phyloP scores from a whole-genome alignment of 768 basidiomycete species.

The Leccinum aurantiacum region DNA sequence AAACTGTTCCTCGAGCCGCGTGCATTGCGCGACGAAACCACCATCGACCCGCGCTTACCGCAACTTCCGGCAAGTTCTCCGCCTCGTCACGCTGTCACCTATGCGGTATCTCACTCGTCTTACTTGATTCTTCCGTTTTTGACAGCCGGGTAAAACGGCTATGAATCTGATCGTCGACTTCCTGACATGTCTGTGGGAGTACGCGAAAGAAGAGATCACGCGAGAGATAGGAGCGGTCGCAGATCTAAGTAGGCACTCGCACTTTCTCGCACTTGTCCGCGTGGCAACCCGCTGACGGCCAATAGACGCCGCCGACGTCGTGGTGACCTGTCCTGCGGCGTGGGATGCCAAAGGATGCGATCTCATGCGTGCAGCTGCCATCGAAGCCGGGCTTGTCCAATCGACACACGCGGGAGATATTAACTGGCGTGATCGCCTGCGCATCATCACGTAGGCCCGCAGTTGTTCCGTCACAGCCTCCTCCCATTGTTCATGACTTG shows the following conservation, averaged over 20 bases:
- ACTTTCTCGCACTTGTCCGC: not conserved
- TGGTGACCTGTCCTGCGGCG: conserved; percentile 86
- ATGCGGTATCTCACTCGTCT: not conserved
- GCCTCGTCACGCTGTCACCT: not conserved
- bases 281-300: not conserved
- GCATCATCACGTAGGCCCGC: conserved; percentile 68
- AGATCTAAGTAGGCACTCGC: conserved; percentile 63
- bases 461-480: conserved; percentile 6
- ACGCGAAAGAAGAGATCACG: conserved; percentile 84
- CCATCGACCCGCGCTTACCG: conserved; percentile 77
- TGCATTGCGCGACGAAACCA: conserved; percentile 68
- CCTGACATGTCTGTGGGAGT: conserved; percentile 80
- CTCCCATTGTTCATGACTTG: not conserved
- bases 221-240: conserved; percentile 84
- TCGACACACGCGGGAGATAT: conserved; percentile 67
- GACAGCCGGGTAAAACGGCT: conserved; percentile 70
- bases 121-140: conserved; percentile 3
- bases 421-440: conserved; percentile 76
- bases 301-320: conserved; percentile 78
- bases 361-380: conserved; percentile 83
- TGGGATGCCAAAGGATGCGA: conserved; percentile 88
- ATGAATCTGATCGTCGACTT: conserved; percentile 84
- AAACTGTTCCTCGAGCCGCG: conserved; percentile 85
- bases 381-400: conserved; percentile 76
- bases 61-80: conserved; percentile 62